These are phyloP conservation scores for Ciborinia camelliae DNA, from an alignment of 2,329 filamentous ascomycete genomes.

Conservation along the genomic window DNA sequence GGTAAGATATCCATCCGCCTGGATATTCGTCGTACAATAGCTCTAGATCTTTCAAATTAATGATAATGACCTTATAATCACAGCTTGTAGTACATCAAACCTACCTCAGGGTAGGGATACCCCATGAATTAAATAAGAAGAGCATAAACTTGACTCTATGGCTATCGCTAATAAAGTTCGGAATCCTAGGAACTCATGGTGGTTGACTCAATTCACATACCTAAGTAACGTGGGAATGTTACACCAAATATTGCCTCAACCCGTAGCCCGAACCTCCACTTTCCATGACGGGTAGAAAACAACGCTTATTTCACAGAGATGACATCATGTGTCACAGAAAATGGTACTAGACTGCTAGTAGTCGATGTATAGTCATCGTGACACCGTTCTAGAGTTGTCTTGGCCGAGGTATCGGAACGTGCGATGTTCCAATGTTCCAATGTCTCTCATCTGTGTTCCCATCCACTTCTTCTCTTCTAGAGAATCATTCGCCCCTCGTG, in stretches of 20 bases:
- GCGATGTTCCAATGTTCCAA: neutral
- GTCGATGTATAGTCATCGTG: neutral
- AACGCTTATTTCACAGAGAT: neutral
- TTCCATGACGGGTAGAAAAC: neutral
- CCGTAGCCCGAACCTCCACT: neutral
- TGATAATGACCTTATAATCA: neutral
- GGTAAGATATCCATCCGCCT: constrained; percentile 5
- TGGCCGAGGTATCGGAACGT: constrained; percentile 2
- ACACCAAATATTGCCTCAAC: neutral
- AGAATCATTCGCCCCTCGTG: neutral
- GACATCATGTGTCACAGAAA: constrained; percentile 3
- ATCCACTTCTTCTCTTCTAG: neutral
- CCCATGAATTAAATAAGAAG: neutral
- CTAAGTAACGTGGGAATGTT: neutral
- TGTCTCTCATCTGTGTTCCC: neutral
- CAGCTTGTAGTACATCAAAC: neutral
- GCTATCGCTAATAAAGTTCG: neutral
- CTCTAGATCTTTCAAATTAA: neutral
- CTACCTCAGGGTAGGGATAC: neutral
- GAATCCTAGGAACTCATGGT: neutral
- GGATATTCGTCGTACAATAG: neutral
- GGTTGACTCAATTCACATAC: too few species aligned
- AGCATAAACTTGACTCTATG: neutral
- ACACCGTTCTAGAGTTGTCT: neutral
- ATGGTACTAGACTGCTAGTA: neutral